Percentiles rank a stretch among this genome's conserved stretches.
phyloP scores from a whole-genome alignment of 2,329 filamentous ascomycete genomes.

The Verticillium longisporum region DNA sequence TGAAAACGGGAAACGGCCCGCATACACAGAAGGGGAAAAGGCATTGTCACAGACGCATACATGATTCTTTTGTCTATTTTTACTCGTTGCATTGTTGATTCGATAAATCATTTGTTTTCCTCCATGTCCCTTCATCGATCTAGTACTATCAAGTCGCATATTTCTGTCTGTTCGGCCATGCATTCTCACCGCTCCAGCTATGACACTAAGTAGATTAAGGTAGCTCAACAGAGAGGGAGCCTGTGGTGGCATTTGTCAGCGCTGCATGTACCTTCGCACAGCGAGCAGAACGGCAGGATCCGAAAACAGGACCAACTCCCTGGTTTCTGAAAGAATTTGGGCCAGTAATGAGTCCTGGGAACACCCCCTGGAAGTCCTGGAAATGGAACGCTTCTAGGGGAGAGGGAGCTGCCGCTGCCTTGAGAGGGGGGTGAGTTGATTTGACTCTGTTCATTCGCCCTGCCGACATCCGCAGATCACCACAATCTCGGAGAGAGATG shows the following conservation, averaged over 20 bases:
- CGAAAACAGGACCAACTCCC: neutral
- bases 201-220: too few species aligned
- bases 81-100: neutral
- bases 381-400: neutral
- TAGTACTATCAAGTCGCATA: neutral
- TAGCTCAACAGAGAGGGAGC: neutral
- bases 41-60: neutral
- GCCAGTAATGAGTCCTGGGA: neutral
- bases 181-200: neutral
- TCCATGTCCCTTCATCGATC: neutral
- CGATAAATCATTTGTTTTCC: neutral
- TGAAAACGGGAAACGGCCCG: neutral
- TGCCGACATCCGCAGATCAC: neutral
- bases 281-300: too few species aligned
- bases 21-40: neutral
- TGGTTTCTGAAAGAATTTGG: neutral
- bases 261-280: neutral
- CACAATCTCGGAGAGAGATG: neutral
- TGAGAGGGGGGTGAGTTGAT: neutral
- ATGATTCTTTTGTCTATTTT: neutral
- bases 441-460: neutral
- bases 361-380: neutral
- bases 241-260: too few species aligned
- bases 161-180: neutral
- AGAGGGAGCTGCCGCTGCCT: neutral